phyloP scores from a whole-genome alignment of 352 stramenopile genomes.

The Globisporangium splendens region DNA sequence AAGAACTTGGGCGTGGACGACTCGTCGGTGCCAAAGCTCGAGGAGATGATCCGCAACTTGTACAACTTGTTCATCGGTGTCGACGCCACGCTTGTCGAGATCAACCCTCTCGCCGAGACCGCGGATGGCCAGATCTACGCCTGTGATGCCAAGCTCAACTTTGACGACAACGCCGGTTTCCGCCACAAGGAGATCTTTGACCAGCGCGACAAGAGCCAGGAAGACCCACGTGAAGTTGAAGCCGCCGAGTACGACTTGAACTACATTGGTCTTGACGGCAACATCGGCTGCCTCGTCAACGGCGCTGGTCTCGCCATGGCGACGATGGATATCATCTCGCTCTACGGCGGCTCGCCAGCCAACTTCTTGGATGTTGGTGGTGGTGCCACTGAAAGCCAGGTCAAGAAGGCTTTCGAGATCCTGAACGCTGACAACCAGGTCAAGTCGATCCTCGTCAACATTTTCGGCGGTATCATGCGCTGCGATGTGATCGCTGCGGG shows the following conservation, averaged over 20 bases:
- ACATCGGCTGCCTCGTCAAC: slow-evolving; percentile 99
- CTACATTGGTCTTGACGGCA: slow-evolving; percentile 99
- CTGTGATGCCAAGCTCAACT: slow-evolving; percentile 98
- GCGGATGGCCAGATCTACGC: slow-evolving; percentile 93
- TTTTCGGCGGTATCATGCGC: slow-evolving; percentile 99
- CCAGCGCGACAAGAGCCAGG: slow-evolving; percentile 87
- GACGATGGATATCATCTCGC: slow-evolving; percentile 99
- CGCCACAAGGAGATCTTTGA: slow-evolving; percentile 94
- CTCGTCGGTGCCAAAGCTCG: slow-evolving; percentile 48
- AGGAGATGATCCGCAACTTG: slow-evolving; percentile 82
- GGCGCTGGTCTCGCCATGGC: slow-evolving; percentile 98
- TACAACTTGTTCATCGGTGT: slow-evolving; percentile 96
- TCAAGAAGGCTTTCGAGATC: slow-evolving; percentile 88
- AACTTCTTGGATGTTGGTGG: slow-evolving; percentile 99
- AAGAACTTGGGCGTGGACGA: slow-evolving; percentile 67
- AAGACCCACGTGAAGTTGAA: slow-evolving; percentile 95
- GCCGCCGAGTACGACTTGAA: slow-evolving; percentile 96
- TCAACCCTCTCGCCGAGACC: slow-evolving; percentile 98
- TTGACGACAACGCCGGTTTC: slow-evolving; percentile 98
- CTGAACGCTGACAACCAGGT: slow-evolving; percentile 91
- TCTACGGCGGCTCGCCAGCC: slow-evolving; percentile 95
- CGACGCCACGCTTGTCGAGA: slow-evolving; percentile 97
- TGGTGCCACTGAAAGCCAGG: slow-evolving; percentile 89
- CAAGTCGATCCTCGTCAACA: slow-evolving; percentile 99
- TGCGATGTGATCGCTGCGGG: slow-evolving; percentile 96